Conservation (phyloP, 768 basidiomycete genomes). For the Tricholoma sp. region DNA sequence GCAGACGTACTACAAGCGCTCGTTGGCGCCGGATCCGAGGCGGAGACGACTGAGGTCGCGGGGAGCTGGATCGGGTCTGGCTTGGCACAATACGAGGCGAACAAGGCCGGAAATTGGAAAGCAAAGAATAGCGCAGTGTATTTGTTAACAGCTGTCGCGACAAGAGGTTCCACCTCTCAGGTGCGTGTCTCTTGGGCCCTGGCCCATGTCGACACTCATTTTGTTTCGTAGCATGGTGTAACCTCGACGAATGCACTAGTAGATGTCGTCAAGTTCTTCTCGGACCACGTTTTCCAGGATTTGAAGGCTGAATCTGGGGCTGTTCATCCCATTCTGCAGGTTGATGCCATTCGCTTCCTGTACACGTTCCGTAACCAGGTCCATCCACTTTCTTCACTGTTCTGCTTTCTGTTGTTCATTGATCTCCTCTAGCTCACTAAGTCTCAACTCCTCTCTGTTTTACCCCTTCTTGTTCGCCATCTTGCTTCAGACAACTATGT, state of each 20-base stretch:
- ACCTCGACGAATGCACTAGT: conserved; percentile 90
- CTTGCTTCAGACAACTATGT: conserved; percentile 84
- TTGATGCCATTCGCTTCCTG: conserved; percentile 93
- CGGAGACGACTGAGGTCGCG: conserved; percentile 83
- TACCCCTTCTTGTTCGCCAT: conserved; percentile 82
- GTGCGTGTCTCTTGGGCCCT: conserved; percentile 34
- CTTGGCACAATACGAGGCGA: conserved; percentile 60
- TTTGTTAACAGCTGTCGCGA: conserved; percentile 89
- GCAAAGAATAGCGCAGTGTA: conserved; percentile 93
- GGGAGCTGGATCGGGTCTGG: conserved; percentile 79
- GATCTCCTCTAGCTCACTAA: conserved; percentile 66
- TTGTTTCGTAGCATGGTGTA: conserved; percentile 72
- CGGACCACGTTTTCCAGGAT: conserved; percentile 85
- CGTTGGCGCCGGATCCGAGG: conserved; percentile 73
- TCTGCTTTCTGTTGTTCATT: conserved; percentile 1
- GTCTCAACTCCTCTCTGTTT: conserved; percentile 84
- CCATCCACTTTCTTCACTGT: background rate
- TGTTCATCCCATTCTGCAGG: conserved; percentile 88
- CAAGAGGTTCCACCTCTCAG: conserved; percentile 80
- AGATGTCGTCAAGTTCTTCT: conserved; percentile 94
- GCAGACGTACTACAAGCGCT: conserved; percentile 94
- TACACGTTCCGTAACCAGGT: conserved; percentile 94
- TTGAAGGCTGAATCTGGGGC: conserved; percentile 60
- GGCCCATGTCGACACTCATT: background rate
- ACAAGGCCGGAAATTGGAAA: conserved; percentile 70